Evolutionary conservation across 768 basidiomycete genomes (phyloP), one percentile per base, ranked within the genome.

Genomic region (Clitopilus hobsonii): DNA sequence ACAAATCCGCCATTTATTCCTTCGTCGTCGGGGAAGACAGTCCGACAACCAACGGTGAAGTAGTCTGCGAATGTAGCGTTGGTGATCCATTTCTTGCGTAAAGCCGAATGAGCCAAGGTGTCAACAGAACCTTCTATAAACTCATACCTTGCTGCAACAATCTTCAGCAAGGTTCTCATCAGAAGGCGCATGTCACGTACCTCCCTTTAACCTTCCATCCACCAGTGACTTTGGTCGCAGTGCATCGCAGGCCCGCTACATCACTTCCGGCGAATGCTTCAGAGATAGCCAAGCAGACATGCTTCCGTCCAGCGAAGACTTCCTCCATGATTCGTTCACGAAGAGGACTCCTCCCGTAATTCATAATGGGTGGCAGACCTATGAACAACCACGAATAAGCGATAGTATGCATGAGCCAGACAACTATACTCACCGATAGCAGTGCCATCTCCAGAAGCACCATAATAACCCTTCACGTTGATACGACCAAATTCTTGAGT

Each of bases 221-320:
- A 56, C 85, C 80, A 4, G 86, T 85, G 25, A 91, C 88, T 59
- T 80, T 82, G 58, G 77, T 80, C 0, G 92, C 91, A 41, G 79
- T 80, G 61, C 83, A 91, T 74, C 75, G 86, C 30, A 91, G 64
- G 3, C 90, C 88, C 26, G 77, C 78, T 16, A 89, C 86, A 60
- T 89, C 87, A 60, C 84, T 86, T 7, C 87, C 87, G 1, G 91
- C 92, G 58, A 89, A 91, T 0, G 92, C 89, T 72, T 95, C 92
- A 20, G 88, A 85, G 63, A 95, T 88, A 18, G 92, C 92, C 27
- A 94, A 73, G 27, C 81, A 82, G 61, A 91, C 86, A 56, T 82
- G 81, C 67, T 89, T 88, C 69, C 82, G 84, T 20, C 84, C 87
- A 1, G 72, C 67, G 23, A 85, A 75, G 25, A 69, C 74, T 24